Evolutionary conservation across 768 basidiomycete species (phyloP).

Genomic region (Kwoniella mangroviensis): DNA sequence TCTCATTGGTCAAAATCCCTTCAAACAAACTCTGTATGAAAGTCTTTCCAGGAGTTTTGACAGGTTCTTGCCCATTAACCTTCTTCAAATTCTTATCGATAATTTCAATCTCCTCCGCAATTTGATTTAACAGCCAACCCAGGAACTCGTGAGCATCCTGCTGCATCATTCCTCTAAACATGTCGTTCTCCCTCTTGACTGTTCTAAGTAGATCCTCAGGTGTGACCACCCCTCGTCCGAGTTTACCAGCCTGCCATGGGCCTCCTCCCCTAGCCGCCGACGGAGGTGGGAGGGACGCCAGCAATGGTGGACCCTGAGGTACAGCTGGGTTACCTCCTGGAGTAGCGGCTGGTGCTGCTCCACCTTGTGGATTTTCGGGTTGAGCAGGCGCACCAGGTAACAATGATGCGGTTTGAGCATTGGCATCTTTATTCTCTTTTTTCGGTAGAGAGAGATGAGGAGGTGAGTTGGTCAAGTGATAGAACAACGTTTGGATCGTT

Average conservation of each 20-base stretch:
- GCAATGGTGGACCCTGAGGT: conserved; percentile 47
- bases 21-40: conserved; percentile 92
- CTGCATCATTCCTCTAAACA: conserved; percentile 88
- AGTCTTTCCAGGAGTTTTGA: conserved; percentile 60
- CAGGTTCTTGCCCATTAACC: conserved; percentile 18
- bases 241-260: conserved; percentile 53
- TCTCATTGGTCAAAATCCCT: conserved; percentile 93
- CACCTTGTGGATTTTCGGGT: not conserved
- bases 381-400: conserved; percentile 28
- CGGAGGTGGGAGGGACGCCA: conserved; percentile 52
- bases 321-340: conserved; percentile 8
- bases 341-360: not conserved
- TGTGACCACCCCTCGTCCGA: conserved; percentile 72
- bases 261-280: conserved; percentile 54
- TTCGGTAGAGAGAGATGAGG: conserved; percentile 66
- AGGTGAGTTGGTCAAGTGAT: conserved; percentile 65
- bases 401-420: conserved; percentile 46
- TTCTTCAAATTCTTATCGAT: conserved; percentile 47
- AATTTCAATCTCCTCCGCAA: conserved; percentile 89
- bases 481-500: conserved; percentile 88
- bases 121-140: conserved; percentile 87
- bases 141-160: conserved; percentile 99
- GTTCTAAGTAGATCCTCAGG: conserved; percentile 92
- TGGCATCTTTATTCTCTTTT: conserved; percentile 57
- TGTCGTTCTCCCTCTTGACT: conserved; percentile 87